Conservation (phyloP, 2,329 filamentous ascomycete genomes). For the Acrocalymma vagum region DNA sequence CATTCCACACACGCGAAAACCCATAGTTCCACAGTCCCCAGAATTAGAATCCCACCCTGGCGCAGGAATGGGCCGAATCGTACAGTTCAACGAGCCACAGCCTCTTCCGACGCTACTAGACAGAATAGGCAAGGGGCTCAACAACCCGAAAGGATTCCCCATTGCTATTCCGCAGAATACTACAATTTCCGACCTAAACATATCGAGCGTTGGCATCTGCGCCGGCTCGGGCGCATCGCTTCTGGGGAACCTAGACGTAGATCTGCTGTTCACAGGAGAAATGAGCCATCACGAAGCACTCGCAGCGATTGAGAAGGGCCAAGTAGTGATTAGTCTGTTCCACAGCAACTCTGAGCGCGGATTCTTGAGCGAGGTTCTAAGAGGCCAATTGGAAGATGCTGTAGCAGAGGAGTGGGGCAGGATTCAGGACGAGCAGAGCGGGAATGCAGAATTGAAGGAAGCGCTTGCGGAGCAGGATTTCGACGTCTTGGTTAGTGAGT, state of each 20-base stretch:
- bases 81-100: constrained; percentile 63
- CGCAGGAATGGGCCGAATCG: constrained; percentile 69
- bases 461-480: constrained; percentile 63
- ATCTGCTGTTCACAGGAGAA: constrained; percentile 90
- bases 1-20: constrained; percentile 58
- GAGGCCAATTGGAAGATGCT: constrained; percentile 67
- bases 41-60: constrained; percentile 51
- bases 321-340: constrained; percentile 83
- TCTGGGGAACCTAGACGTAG: constrained; percentile 73
- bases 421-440: constrained; percentile 53
- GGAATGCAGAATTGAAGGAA: constrained; percentile 52
- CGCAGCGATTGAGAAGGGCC: constrained; percentile 82
- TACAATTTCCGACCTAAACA: constrained; percentile 62
- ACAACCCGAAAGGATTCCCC: constrained; percentile 71
- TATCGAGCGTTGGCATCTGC: constrained; percentile 82
- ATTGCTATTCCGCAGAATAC: constrained; percentile 69
- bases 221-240: constrained; percentile 87
- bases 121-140: constrained; percentile 68
- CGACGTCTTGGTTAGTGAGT: constrained; percentile 77
- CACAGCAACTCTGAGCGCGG: constrained; percentile 93
- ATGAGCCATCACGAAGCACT: constrained; percentile 93
- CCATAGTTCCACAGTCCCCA: constrained; percentile 59
- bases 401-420: constrained; percentile 66
- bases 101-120: constrained; percentile 67
- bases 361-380: constrained; percentile 78